Evolutionary conservation across 768 basidiomycete genomes (phyloP).

Genomic region (Paxillus involutus): DNA sequence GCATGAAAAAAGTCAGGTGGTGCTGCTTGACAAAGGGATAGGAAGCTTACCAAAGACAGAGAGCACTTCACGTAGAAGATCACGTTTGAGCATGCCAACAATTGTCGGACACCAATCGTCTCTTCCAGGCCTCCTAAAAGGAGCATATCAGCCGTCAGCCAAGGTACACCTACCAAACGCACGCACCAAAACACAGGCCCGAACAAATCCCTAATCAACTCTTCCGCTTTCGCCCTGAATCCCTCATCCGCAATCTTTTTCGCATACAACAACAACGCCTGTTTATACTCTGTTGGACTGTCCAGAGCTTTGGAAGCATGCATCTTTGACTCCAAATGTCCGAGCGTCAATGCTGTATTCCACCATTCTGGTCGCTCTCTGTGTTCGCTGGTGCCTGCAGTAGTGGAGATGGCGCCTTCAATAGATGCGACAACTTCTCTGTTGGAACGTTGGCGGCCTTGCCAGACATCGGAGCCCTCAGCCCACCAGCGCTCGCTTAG

Average conservation of each 20-base stretch:
- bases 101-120: conserved; percentile 72
- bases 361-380: conserved; percentile 73
- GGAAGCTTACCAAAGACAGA: conserved; percentile 68
- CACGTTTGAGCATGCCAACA: conserved; percentile 75
- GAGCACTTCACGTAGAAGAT: conserved; percentile 80
- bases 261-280: conserved; percentile 72
- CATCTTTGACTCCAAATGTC: conserved; percentile 84
- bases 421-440: conserved; percentile 57
- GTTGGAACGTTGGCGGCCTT: conserved; percentile 57
- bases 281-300: conserved; percentile 83
- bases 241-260: conserved; percentile 89
- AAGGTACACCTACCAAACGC: not conserved
- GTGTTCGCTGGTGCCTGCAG: conserved; percentile 36
- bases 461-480: conserved; percentile 82
- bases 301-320: conserved; percentile 74
- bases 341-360: conserved; percentile 78
- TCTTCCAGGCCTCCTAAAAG: conserved; percentile 62
- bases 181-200: conserved; percentile 90
- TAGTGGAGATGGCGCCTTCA: conserved; percentile 53
- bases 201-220: conserved; percentile 85
- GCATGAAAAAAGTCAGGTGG: conserved; percentile 7
- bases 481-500: conserved; percentile 85
- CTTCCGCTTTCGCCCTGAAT: conserved; percentile 85
- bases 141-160: conserved; percentile 2
- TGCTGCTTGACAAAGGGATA: not conserved